Evolutionary conservation across 2,329 filamentous ascomycete genomes (phyloP), one percentile per base, ranked within the genome.

Genomic region (Dryadomyces quercivorus): DNA sequence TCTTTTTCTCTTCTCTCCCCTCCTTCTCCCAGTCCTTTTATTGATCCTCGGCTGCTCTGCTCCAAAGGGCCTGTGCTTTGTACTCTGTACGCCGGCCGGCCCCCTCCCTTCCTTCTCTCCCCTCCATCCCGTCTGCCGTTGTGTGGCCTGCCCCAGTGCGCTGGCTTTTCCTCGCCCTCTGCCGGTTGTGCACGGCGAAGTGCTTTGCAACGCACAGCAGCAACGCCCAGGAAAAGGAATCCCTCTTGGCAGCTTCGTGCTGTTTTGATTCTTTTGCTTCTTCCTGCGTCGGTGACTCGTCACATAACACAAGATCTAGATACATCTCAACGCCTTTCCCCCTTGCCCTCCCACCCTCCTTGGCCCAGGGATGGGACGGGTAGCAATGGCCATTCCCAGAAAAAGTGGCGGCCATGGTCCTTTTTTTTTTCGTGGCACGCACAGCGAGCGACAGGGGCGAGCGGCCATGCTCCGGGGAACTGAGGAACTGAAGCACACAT

Each of bases 281-380:
- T 21, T 38, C 26, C 40, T 15, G 61, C 63, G 61, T 61, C 64
- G 65, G 64, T 69, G 68, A 74, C 66, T 62, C 68, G 69, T 75
- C 72, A 75, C 70, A 70, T 75, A 64, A 62, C 67, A 76, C 74
- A 72, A 74, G 73, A 76, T 76, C 73, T 73, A 62, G 60, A 63
- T 43, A 65, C 16, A 44, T 56, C 53, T 53, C 54, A 50, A 45
- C 46, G 45, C 31, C n/a, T 43, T 53, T 22, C 21, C 46, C 47
- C 44, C 51, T 48, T 48, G 55, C 57, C 57, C 55, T 56, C 50
- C 50, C 55, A 45, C 26, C 42, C 47, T 47, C 15, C 22, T 53
- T 44, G 3, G 12, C 50, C 26, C 21, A n/a, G 40, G 52, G 47
- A 54, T 45, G 38, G 46, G 46, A 50, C 43, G 52, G 40, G 47